Base-by-base conservation (phyloP, 2,329 filamentous ascomycete species). In the Sordariomycetes sp. region DNA sequence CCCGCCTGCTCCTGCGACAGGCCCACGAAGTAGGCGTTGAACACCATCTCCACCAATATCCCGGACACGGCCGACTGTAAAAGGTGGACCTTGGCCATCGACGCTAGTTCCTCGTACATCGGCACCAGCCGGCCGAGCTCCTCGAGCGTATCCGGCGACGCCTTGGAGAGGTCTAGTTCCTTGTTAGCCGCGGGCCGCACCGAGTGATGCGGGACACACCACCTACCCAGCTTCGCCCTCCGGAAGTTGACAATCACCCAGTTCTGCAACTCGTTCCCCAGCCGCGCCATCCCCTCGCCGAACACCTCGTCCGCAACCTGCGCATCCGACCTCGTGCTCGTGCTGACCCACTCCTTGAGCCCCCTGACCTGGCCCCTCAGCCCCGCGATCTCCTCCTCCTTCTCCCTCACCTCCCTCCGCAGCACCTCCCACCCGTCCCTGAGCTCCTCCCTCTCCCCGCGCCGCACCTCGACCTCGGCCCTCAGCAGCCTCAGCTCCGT, bases 221-320 rank as follows among this genome's bases (percentile, higher is more conserved):
- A 69, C 74, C 64, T 67, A 80, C 78, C 73, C 53, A 87, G 70
- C 70, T 79, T 87, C 14, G 79, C 76, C 61, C 80, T 81, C 56
- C 87, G 77, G 62, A 87, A 90, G 66, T 87, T 81, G 28, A 81
- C 79, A 64, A 90, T 83, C 3, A 86, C 81, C 87, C 87, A 90
- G 64, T 90, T 89, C 71, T 89, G 86, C 63, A 89, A 70, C 25
- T 85, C 81, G 64, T 89, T 86, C 22, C 81, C 81, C 53, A 90
- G 68, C 59, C 79, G 76, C 55, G 78, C 75, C 74, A 88, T 81
- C 11, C 77, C 76, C 55, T 87, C 81, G 2, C 75, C 79, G 66
- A 90, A 80, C 12, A 83, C 81, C 68, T 87, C 83, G 65, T 90
- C 87, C 61, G 83, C 85, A 58, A 74, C 75, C 68, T 85, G 81